phyloP scores from a whole-genome alignment of 345 rosid species.

The Laguncularia racemosa region DNA sequence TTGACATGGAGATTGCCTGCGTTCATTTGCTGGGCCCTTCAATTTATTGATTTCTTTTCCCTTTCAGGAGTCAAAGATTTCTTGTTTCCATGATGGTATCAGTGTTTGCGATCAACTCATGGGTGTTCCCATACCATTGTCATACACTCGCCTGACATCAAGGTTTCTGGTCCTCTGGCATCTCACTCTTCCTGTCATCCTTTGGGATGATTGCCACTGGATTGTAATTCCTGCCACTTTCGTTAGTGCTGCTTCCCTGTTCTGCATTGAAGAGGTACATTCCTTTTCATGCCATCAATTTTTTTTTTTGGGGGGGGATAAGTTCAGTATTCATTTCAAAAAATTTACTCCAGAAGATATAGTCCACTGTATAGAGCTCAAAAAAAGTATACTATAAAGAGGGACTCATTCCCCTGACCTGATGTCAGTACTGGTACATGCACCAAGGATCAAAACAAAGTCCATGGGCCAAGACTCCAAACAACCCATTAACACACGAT shows the following conservation, averaged over 20 bases:
- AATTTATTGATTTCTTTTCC: background rate
- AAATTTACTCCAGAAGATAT: too few species aligned
- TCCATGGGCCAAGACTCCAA: too few species aligned
- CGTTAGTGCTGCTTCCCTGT: constrained; percentile 88
- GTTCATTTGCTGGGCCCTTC: background rate
- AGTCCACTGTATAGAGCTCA: too few species aligned
- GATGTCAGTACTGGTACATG: too few species aligned
- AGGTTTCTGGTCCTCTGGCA: constrained; percentile 97
- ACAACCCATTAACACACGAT: too few species aligned
- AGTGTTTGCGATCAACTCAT: constrained; percentile 77
- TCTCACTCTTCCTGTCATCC: constrained; percentile 81
- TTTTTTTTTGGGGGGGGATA: background rate
- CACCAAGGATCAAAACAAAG: too few species aligned
- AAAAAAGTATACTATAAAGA: too few species aligned
- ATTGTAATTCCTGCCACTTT: constrained; percentile 94
- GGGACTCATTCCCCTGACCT: too few species aligned
- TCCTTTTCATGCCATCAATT: background rate
- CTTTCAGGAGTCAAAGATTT: constrained; percentile 62
- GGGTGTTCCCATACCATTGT: constrained; percentile 87
- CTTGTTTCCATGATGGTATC: constrained; percentile 82
- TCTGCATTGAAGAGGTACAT: constrained; percentile 96
- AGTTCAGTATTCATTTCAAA: background rate
- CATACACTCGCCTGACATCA: constrained; percentile 89
- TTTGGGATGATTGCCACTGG: constrained; percentile 99
- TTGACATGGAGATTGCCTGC: too few species aligned